These are phyloP conservation scores for Catunica adiposa DNA, from an alignment of 2,329 filamentous ascomycete species.

Conservation along the genomic window DNA sequence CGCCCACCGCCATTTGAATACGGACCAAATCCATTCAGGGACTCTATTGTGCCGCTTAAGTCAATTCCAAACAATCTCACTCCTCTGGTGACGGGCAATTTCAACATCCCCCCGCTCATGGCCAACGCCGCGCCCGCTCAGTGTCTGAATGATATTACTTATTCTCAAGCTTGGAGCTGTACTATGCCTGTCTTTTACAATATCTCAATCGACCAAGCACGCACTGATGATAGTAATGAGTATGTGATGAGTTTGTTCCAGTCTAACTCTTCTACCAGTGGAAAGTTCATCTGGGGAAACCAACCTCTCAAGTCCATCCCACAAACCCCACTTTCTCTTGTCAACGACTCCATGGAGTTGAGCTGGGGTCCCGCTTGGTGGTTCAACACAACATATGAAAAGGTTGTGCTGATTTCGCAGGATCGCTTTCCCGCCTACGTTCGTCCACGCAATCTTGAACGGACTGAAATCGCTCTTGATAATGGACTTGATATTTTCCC, in stretches of 20 bases:
- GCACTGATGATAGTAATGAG: slow-evolving; percentile 17
- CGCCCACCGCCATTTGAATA: slow-evolving; percentile 7
- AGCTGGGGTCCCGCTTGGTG: slow-evolving; percentile 39
- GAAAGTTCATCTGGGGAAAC: slow-evolving; percentile 34
- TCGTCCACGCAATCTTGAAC: slow-evolving; percentile 16
- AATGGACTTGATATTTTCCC: not conserved
- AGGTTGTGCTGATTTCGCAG: slow-evolving; percentile 37
- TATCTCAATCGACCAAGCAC: slow-evolving; percentile 24
- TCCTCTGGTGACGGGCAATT: slow-evolving; percentile 38
- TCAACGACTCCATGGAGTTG: slow-evolving; percentile 34
- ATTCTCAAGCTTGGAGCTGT: slow-evolving; percentile 48
- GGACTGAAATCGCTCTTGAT: slow-evolving; percentile 1
- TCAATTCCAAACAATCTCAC: slow-evolving; percentile 31
- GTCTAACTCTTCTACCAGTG: slow-evolving; percentile 23
- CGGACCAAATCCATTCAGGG: not conserved
- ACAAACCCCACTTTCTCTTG: slow-evolving; percentile 27
- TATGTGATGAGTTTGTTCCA: slow-evolving; percentile 28
- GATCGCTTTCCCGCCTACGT: slow-evolving; percentile 20
- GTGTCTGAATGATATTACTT: slow-evolving; percentile 39
- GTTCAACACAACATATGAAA: slow-evolving; percentile 35
- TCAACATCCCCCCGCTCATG: slow-evolving; percentile 36
- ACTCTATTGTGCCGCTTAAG: slow-evolving; percentile 8
- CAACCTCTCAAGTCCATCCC: slow-evolving; percentile 31
- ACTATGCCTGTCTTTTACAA: slow-evolving; percentile 32
- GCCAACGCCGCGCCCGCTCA: slow-evolving; percentile 32